Base-by-base conservation (phyloP, 208 protist genomes). In the Phytomonas sp. region DNA sequence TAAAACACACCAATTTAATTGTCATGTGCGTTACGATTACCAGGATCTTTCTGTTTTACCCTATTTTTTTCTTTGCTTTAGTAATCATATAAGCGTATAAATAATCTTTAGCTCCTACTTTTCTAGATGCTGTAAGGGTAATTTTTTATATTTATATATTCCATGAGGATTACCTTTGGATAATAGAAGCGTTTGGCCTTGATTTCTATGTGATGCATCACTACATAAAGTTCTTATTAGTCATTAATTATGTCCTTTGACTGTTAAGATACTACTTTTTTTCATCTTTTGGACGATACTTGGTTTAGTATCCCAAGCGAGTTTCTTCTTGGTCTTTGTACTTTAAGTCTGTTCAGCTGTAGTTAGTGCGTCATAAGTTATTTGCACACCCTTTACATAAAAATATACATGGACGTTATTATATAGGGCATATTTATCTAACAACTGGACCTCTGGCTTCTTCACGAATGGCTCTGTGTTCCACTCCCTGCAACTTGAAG, bases 181-280 rank as follows among this genome's bases (percentile, higher is more conserved):
- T 56, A 56, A 33, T 64, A 5, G 61, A 64, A 33, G 4, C 30
- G 61, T 23, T 64, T 10, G 19, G 52, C 31, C 49, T 71, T 63
- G 29, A n/a, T 74, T 69, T 69, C n/a, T 10, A 29, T 16, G 26
- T 23, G 32, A 36, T 33, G 32, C 40, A 40, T 52, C 37, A 40
- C 19, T 29, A 8, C 29, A 67, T 29, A 11, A 67, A 66, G 31
- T 70, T 45, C 36, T 59, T 68, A 66, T 31, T 10, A 65, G 31
- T 34, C 56, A 65, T 73, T 33, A 29, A 34, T 61, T 34, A 29
- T 45, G 40, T 59, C 19, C 12, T 36, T 67, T 3, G 59, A 29
- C 26, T 19, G 37, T 52, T 60, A 19, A 26, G 61, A 23, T n/a
- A 65, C 23, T 33, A 0, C 19, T 19, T 65, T 26, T 56, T 65